Conservation (phyloP, 1,284 basidiomycete species). For the Spongispora temasekensis region DNA sequence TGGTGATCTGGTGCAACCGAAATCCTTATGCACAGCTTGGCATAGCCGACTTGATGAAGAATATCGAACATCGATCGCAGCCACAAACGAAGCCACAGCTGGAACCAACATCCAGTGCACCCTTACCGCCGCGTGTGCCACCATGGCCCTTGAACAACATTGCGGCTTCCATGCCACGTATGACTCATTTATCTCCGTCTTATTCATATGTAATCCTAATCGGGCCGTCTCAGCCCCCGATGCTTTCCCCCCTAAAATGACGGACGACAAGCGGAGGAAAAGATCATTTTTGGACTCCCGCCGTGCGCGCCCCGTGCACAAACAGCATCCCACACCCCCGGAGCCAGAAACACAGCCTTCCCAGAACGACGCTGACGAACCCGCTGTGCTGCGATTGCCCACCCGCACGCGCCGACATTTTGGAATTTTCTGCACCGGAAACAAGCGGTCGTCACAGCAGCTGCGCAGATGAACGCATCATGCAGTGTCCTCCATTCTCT, state of each 20-base stretch:
- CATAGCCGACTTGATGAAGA: constrained; percentile 38
- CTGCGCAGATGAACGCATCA: constrained; percentile 10
- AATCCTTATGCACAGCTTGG: constrained; percentile 39
- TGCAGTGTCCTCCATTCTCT: constrained; percentile 2
- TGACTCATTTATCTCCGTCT: constrained; percentile 4
- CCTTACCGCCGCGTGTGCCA: constrained; percentile 18
- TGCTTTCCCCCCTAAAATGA: constrained; percentile 28
- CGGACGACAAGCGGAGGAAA: constrained; percentile 21
- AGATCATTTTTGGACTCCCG: constrained; percentile 12
- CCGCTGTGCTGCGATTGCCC: constrained; percentile 7
- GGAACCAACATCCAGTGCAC: constrained; percentile 13
- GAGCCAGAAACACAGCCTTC: constrained; percentile 8
- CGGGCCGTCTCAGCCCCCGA: constrained; percentile 27
- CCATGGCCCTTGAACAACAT: constrained; percentile 32
- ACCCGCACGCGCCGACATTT: constrained; percentile 26
- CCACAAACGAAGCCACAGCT: constrained; percentile 25
- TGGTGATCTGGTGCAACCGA: constrained; percentile 28
- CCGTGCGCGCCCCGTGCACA: constrained; percentile 31
- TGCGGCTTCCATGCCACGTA: constrained; percentile 36
- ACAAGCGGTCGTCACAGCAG: constrained; percentile 17
- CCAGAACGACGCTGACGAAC: constrained; percentile 3
- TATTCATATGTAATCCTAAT: constrained; percentile 6
- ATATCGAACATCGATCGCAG: constrained; percentile 16
- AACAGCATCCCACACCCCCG: constrained; percentile 22
- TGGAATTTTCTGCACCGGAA: constrained; percentile 37